These are phyloP conservation scores for Chrysoporthe deuterocubensis DNA, from an alignment of 2,329 filamentous ascomycete genomes.

Conservation along the genomic window DNA sequence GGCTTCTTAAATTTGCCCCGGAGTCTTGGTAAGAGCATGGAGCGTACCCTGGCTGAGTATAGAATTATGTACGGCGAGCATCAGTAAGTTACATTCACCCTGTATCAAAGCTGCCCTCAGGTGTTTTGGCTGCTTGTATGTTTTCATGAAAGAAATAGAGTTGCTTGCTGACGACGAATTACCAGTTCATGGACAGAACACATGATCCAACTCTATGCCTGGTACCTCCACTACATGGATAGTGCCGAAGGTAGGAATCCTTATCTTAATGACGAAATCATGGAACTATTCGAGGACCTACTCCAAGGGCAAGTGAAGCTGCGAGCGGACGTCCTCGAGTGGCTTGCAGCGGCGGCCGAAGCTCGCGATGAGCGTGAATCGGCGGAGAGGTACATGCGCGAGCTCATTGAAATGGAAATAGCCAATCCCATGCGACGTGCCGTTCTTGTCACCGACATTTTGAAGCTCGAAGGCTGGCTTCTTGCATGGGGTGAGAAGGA, in stretches of 20 bases:
- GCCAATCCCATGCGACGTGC: neutral
- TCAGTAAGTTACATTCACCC: neutral
- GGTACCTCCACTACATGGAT: slow-evolving; percentile 18
- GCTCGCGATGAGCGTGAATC: slow-evolving; percentile 7
- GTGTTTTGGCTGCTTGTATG: neutral
- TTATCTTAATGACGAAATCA: slow-evolving; percentile 10
- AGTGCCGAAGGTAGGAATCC: slow-evolving; percentile 5
- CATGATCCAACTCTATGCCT: slow-evolving; percentile 10
- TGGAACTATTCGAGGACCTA: slow-evolving; percentile 8
- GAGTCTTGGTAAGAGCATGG: slow-evolving; percentile 1
- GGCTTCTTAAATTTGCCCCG: slow-evolving; percentile 14
- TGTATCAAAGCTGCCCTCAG: neutral
- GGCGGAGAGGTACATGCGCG: slow-evolving; percentile 20
- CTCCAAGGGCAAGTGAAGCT: neutral
- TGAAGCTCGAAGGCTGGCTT: slow-evolving; percentile 19
- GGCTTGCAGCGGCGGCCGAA: slow-evolving; percentile 11
- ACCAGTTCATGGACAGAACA: slow-evolving; percentile 16
- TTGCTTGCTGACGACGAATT: neutral
- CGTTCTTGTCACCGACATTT: neutral
- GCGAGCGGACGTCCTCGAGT: slow-evolving; percentile 6
- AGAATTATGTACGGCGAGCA: slow-evolving; percentile 4
- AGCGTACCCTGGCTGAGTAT: slow-evolving; percentile 6
- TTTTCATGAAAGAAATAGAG: neutral
- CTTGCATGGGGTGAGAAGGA: slow-evolving; percentile 7
- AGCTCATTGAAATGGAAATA: slow-evolving; percentile 12